Conservation (phyloP, 371 early-diverging fungal genomes). For the Saksenaea vasiformis region DNA sequence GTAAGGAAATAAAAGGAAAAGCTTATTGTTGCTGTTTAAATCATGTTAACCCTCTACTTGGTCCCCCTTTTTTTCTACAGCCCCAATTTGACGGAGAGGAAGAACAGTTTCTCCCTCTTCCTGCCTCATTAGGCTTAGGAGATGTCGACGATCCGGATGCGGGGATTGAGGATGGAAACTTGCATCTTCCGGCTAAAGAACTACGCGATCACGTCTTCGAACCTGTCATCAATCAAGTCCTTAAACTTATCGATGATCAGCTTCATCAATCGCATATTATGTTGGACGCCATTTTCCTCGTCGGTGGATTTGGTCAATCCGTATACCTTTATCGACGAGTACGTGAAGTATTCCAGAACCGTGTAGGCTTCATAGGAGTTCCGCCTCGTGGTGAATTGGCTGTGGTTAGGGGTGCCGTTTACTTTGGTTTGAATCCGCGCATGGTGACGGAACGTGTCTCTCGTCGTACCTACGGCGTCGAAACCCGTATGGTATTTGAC, state of each 20-base stretch:
- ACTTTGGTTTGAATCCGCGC: conserved; percentile 58
- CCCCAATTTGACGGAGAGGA: conserved; percentile 65
- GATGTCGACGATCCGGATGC: conserved; percentile 56
- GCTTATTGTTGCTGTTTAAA: conserved; percentile 2
- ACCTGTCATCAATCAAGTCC: conserved; percentile 55
- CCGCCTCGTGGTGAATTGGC: conserved; percentile 58
- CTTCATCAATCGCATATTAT: conserved; percentile 45
- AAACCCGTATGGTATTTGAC: conserved; percentile 64
- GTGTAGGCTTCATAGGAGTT: conserved; percentile 56
- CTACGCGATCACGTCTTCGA: conserved; percentile 60
- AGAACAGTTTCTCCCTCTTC: conserved; percentile 56
- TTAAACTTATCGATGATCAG: conserved; percentile 60
- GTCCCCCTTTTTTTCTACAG: conserved; percentile 18
- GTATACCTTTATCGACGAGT: conserved; percentile 57
- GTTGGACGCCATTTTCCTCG: conserved; percentile 58
- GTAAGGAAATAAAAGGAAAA: conserved; percentile 23
- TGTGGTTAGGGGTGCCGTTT: conserved; percentile 54
- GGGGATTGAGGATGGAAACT: conserved; percentile 58
- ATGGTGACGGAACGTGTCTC: conserved; percentile 64
- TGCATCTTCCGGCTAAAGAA: conserved; percentile 55
- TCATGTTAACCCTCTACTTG: not conserved
- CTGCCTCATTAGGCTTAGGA: conserved; percentile 55
- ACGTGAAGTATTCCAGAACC: conserved; percentile 40
- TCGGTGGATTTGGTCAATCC: conserved; percentile 65
- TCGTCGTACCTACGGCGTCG: conserved; percentile 62